Conservation (phyloP, 345 rosid genomes). For the Acer negundo region DNA sequence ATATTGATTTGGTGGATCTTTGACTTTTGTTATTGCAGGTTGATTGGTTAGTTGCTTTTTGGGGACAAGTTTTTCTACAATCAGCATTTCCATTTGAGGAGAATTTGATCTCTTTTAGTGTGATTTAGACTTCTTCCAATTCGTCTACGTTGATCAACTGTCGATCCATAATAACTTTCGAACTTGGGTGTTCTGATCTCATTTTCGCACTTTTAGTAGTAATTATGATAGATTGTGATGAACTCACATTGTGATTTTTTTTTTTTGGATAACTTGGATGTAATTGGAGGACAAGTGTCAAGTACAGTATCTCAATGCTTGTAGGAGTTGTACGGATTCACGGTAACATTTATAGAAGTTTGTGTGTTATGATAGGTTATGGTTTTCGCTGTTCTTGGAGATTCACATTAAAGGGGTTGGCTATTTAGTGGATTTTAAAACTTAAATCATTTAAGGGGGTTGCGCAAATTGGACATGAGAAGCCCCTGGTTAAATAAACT, state of each 20-base stretch:
- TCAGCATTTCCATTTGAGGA: constrained; percentile 25
- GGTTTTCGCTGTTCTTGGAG: constrained; percentile 38
- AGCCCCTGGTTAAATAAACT: constrained; percentile 69
- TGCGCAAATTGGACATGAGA: constrained; percentile 75
- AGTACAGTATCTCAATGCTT: constrained; percentile 33
- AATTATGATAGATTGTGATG: constrained; percentile 18
- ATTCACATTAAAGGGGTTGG: constrained; percentile 27
- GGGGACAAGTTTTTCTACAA: constrained; percentile 21
- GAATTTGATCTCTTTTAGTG: background rate
- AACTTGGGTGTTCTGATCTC: constrained; percentile 14
- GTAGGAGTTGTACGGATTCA: constrained; percentile 29
- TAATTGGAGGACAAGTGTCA: constrained; percentile 15
- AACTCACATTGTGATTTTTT: background rate
- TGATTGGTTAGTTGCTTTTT: constrained; percentile 26
- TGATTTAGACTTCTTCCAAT: constrained; percentile 22
- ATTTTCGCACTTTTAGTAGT: constrained; percentile 2
- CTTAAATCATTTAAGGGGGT: constrained; percentile 22
- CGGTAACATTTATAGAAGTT: constrained; percentile 33
- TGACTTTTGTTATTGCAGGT: constrained; percentile 40
- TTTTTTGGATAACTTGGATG: constrained; percentile 4
- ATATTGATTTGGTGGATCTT: constrained; percentile 27
- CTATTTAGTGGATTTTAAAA: constrained; percentile 30
- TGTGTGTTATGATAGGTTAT: constrained; percentile 39
- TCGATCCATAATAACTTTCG: constrained; percentile 28
- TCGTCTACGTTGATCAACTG: constrained; percentile 17